These are phyloP conservation scores for Russula vinacea DNA, from an alignment of 768 basidiomycete genomes.

Conservation along the genomic window DNA sequence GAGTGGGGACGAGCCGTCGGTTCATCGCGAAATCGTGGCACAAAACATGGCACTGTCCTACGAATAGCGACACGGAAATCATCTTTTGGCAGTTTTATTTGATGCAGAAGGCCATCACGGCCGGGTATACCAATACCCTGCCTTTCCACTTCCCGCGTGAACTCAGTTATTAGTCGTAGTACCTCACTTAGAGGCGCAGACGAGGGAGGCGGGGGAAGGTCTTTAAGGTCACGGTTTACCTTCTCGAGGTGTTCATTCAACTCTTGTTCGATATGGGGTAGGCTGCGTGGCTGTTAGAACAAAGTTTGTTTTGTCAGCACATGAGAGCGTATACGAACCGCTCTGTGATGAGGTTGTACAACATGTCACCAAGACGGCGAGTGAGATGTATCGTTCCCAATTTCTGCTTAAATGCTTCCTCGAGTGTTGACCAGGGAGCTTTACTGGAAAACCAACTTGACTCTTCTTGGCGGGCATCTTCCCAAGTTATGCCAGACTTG, in stretches of 20 bases:
- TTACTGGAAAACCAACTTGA: conserved; percentile 52
- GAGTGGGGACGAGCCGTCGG: too few relatives aligned
- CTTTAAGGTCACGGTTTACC: conserved; percentile 37
- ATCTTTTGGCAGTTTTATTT: conserved; percentile 9
- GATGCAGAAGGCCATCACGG: not conserved
- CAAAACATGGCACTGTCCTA: conserved; percentile 17
- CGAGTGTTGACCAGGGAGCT: conserved; percentile 55
- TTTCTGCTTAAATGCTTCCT: conserved; percentile 47
- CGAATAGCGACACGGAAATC: conserved; percentile 12
- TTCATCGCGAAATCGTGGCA: not conserved
- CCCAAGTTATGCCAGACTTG: conserved; percentile 53
- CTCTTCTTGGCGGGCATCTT: conserved; percentile 55
- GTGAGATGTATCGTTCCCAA: conserved; percentile 57
- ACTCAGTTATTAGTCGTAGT: conserved; percentile 45
- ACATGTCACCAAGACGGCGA: conserved; percentile 52
- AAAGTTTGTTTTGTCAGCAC: not conserved
- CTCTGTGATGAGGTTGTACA: conserved; percentile 61
- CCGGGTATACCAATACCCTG: conserved; percentile 5
- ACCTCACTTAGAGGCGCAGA: conserved; percentile 58
- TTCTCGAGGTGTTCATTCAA: conserved; percentile 45
- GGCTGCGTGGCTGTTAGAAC: conserved; percentile 38
- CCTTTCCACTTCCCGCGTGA: conserved; percentile 36
- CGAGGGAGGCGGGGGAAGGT: conserved; percentile 53
- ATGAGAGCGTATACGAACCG: conserved; percentile 41
- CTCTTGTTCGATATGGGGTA: conserved; percentile 62